Conservation (phyloP, 1,139 yeast genomes). For the Kodamaea derodonti region DNA sequence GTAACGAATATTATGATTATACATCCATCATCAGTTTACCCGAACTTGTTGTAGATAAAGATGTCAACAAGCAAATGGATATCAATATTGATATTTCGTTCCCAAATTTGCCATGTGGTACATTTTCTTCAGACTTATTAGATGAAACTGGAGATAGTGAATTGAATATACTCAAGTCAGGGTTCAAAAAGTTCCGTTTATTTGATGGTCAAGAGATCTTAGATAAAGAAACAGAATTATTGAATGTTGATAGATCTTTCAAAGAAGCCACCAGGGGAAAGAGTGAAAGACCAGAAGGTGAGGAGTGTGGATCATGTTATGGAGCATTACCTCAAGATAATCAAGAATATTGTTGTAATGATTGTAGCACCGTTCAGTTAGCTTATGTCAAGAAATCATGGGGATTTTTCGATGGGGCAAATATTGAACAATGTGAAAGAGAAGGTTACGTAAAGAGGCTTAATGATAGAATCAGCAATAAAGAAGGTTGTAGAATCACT, state of each 20-base stretch:
- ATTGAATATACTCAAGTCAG: conserved; percentile 64
- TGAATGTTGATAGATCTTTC: conserved; percentile 25
- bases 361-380: conserved; percentile 73
- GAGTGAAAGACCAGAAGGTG: conserved; percentile 34
- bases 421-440: conserved; percentile 82
- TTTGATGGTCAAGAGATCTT: conserved; percentile 26
- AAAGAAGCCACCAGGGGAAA: conserved; percentile 33
- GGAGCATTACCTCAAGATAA: conserved; percentile 70
- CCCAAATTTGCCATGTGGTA: conserved; percentile 80
- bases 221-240: conserved; percentile 13
- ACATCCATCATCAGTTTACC: conserved; percentile 66
- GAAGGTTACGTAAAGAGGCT: conserved; percentile 76
- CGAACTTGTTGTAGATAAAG: conserved; percentile 84
- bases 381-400: conserved; percentile 79
- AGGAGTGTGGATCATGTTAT: conserved; percentile 81
- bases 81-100: conserved; percentile 79
- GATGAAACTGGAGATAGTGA: conserved; percentile 86
- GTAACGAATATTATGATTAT: conserved; percentile 76
- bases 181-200: conserved; percentile 68
- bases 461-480: conserved; percentile 46
- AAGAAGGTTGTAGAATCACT: conserved; percentile 83
- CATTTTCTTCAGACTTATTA: conserved; percentile 46
- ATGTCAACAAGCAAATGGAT: conserved; percentile 70
- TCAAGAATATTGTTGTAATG: conserved; percentile 73
- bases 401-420: conserved; percentile 87